These are phyloP conservation scores for Colletotrichum plurivorum DNA, from an alignment of 2,329 filamentous ascomycete species.

Conservation along the genomic window DNA sequence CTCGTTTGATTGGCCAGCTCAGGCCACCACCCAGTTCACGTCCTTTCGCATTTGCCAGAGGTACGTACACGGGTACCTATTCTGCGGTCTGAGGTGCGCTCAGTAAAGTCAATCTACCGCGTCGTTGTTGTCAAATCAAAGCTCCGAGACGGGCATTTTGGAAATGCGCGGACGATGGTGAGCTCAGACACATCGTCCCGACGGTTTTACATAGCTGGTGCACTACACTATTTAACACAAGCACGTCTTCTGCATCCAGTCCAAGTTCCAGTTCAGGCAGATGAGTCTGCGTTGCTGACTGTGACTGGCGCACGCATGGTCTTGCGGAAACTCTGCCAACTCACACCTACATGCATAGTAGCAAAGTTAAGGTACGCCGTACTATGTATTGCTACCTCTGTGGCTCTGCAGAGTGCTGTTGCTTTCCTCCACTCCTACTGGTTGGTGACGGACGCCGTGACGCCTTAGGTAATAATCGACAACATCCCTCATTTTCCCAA, in stretches of 20 bases:
- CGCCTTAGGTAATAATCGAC: constrained; percentile 23
- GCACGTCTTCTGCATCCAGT: constrained; percentile 20
- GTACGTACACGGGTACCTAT: too few relatives aligned
- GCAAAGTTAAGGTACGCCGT: too few relatives aligned
- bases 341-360: neutral
- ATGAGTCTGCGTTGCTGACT: neutral
- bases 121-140: constrained; percentile 20
- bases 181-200: constrained; percentile 35
- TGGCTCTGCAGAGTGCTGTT: neutral
- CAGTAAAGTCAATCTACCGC: neutral
- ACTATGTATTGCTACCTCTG: too few relatives aligned
- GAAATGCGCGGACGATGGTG: neutral
- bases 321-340: neutral
- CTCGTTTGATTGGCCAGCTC: constrained; percentile 37
- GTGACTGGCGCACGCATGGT: neutral
- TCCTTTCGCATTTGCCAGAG: neutral
- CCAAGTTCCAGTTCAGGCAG: constrained; percentile 5
- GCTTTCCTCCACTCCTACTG: constrained; percentile 3
- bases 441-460: neutral
- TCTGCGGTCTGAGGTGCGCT: too few relatives aligned
- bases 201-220: too few relatives aligned
- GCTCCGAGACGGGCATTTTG: constrained; percentile 17
- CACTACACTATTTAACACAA: neutral
- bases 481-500: constrained; percentile 6
- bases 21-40: constrained; percentile 15